Conservation (phyloP, 192 early-diverging fungal species). For the Umbelopsis vinacea region DNA sequence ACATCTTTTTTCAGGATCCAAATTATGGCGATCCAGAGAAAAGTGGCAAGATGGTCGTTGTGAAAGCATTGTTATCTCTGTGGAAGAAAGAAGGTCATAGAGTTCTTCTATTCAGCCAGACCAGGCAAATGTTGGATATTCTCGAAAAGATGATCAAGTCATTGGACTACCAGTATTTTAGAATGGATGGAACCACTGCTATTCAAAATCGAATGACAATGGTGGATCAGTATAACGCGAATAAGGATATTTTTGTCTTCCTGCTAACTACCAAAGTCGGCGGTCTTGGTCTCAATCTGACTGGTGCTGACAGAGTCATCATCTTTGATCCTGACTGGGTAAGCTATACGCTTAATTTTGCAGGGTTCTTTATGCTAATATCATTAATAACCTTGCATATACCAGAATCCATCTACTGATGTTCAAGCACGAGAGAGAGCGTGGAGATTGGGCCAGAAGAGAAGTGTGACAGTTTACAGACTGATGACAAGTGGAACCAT, state of each 20-base stretch:
- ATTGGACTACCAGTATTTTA: constrained; percentile 66
- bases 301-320: constrained; percentile 91
- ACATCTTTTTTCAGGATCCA: constrained; percentile 32
- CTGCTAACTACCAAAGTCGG: constrained; percentile 98
- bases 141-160: constrained; percentile 74
- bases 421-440: constrained; percentile 95
- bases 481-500: constrained; percentile 95
- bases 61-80: constrained; percentile 79
- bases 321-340: constrained; percentile 98
- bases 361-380: too few relatives aligned
- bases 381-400: too few relatives aligned
- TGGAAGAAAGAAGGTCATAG: constrained; percentile 87
- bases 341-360: not conserved
- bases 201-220: constrained; percentile 82
- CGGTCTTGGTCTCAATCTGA: constrained; percentile 94
- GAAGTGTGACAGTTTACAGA: constrained; percentile 89
- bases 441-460: constrained; percentile 91
- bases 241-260: constrained; percentile 79
- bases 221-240: constrained; percentile 85
- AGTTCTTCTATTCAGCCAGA: constrained; percentile 93
- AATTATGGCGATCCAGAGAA: constrained; percentile 66
- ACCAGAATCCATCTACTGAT: constrained; percentile 90
- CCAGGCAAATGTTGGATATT: constrained; percentile 94
- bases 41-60: constrained; percentile 92
- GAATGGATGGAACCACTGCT: constrained; percentile 97